Percentiles rank a stretch among this genome's conserved stretches.
Conservation (phyloP, 116 monocot genomes). For the Cymodocea nodosa region DNA sequence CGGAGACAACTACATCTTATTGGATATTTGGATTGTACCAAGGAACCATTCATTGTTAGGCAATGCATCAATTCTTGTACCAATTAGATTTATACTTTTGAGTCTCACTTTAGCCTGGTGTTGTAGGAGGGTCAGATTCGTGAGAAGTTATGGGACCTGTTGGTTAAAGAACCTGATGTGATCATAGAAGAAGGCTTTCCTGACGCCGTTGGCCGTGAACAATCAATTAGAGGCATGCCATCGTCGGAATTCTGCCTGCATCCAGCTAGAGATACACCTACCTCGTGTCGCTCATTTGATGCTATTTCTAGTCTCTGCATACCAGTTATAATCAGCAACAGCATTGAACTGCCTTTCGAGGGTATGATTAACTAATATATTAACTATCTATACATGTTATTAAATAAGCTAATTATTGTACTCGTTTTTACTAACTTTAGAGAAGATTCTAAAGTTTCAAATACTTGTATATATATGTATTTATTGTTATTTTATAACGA, state of each 20-base stretch:
- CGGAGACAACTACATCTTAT: too few relatives aligned
- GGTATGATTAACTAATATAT: conserved; percentile 83
- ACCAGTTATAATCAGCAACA: conserved; percentile 69
- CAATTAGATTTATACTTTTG: background rate
- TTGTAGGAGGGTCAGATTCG: conserved; percentile 72
- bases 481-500: too few relatives aligned
- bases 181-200: conserved; percentile 92
- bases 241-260: conserved; percentile 83
- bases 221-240: conserved; percentile 78
- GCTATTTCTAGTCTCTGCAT: conserved; percentile 85
- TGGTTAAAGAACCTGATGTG: conserved; percentile 53
- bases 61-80: background rate
- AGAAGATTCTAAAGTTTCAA: too few relatives aligned
- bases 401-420: too few relatives aligned
- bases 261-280: conserved; percentile 92
- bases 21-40: background rate
- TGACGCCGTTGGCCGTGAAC: conserved; percentile 74
- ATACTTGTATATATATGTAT: too few relatives aligned
- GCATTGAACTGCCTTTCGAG: conserved; percentile 94
- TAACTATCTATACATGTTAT: too few relatives aligned
- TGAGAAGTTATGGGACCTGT: conserved; percentile 75
- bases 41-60: background rate
- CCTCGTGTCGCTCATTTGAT: conserved; percentile 86
- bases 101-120: background rate
- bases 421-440: too few relatives aligned